Percentiles rank a stretch among this genome's conserved stretches.
Conservation (phyloP, 345 rosid species). For the Eucalyptus marginata region DNA sequence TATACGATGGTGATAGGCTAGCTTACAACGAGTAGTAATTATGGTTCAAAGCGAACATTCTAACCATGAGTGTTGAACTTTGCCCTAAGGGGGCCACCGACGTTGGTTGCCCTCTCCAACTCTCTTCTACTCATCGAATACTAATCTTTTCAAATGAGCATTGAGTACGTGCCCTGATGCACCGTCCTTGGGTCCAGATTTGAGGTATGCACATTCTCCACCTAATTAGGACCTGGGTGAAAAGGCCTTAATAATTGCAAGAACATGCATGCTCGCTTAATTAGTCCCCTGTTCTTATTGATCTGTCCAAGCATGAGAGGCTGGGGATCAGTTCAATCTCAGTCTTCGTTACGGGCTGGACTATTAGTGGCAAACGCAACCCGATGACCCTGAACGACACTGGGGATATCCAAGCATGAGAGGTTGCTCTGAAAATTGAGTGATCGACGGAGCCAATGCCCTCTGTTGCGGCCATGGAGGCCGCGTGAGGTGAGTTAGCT, state of each 20-base stretch:
- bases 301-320: background rate
- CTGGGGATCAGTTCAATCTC: background rate
- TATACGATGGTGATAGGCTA: background rate
- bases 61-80: rapidly evolving
- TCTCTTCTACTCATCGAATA: background rate
- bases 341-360: background rate
- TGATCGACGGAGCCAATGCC: background rate
- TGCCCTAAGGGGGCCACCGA: background rate
- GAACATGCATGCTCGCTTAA: background rate
- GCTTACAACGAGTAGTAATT: rapidly evolving
- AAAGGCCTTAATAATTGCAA: background rate
- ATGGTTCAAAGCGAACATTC: background rate
- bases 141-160: background rate
- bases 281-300: background rate
- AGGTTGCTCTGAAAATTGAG: background rate
- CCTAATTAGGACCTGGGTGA: background rate
- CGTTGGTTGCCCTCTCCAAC: background rate
- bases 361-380: background rate
- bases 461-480: background rate
- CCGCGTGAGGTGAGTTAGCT: background rate
- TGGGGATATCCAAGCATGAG: background rate
- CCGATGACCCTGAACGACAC: background rate
- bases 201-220: background rate
- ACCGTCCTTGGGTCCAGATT: background rate
- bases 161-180: background rate